Base-by-base conservation (phyloP, 306 rosid species). In the Gleditsia sinensis region DNA sequence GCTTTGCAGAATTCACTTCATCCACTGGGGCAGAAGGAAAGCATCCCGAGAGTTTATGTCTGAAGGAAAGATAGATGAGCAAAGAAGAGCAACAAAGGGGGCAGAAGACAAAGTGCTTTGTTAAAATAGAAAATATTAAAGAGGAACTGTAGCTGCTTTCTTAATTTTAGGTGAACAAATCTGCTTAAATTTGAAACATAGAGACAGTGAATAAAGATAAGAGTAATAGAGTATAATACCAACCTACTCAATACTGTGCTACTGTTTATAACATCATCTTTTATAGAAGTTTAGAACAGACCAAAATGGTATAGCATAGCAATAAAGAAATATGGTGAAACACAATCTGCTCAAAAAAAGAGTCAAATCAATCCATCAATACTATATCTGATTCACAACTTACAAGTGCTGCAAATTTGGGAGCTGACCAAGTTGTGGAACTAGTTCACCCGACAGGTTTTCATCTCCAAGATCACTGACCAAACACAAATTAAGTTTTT, bases 381-480 rank as follows among this genome's bases (percentile, higher is more conserved):
- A 37, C 23, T 9, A 19, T 40, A 21, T 0, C n/a, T 14, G 34
- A 53, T 27, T 66, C 36, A 36, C 2, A 12, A 60, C 91, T 84
- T 77, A 89, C 91, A 89, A 73, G 84, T 89, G 86, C 46, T 8
- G 42, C n/a, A 60, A 60, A 33, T 34, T 60, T 60, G 67, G 6
- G 67, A 60, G 67, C 13, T 69, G 77, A 1, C 94, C 88, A 70
- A 89, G 94, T 40, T 84, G 80, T 9, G 83, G 46, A 66, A 80
- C 91, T 75, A 89, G 62, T 45, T 2, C 9, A 70, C 94, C 89
- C 20, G 86, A 75, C 51, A 89, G 86, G 87, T 82, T 84, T 40
- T 85, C 89, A 78, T 84, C 79, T 65, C 91, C 91, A 56, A 89
- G 88, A 78, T 84, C 89, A 73, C 94, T 89, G 81, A 8, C 45